Evolutionary conservation across 805 yeast genomes (phyloP).

Genomic region (Maudiozyma bulderi): DNA sequence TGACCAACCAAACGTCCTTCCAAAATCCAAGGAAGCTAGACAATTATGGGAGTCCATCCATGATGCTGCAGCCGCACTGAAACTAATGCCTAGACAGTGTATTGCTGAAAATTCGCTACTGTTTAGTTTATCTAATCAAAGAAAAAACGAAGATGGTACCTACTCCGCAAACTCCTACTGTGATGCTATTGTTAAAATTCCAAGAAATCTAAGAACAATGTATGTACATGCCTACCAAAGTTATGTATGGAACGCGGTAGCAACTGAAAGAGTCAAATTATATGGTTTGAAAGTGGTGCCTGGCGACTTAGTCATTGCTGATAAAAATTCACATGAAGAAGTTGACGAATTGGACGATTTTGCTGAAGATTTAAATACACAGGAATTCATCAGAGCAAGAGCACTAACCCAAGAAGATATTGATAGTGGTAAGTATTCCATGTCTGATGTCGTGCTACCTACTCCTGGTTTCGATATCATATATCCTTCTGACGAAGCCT

Average conservation of each 20-base stretch:
- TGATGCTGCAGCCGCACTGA: constrained; percentile 56
- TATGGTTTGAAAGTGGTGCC: constrained; percentile 62
- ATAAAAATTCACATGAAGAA: constrained; percentile 14
- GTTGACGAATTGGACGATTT: constrained; percentile 42
- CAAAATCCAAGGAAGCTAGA: constrained; percentile 78
- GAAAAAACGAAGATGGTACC: constrained; percentile 36
- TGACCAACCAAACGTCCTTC: constrained; percentile 76
- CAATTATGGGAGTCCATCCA: constrained; percentile 66
- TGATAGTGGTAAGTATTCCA: constrained; percentile 44
- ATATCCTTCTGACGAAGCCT: constrained; percentile 63
- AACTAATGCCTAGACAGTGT: constrained; percentile 78
- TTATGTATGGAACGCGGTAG: constrained; percentile 85
- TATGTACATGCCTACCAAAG: constrained; percentile 97
- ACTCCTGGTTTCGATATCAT: constrained; percentile 90
- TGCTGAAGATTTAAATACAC: constrained; percentile 61
- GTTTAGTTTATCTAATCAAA: constrained; percentile 45
- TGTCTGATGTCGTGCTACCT: constrained; percentile 86
- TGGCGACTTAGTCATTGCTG: constrained; percentile 66
- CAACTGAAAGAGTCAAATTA: constrained; percentile 61
- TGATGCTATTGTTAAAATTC: constrained; percentile 77
- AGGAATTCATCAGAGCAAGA: constrained; percentile 54
- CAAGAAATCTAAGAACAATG: constrained; percentile 86
- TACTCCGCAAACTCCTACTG: constrained; percentile 51
- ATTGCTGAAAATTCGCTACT: constrained; percentile 75
- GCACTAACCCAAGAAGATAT: constrained; percentile 69